These are phyloP conservation scores for Penicillium olsonii DNA, from an alignment of 2,329 filamentous ascomycete species.

Conservation along the genomic window DNA sequence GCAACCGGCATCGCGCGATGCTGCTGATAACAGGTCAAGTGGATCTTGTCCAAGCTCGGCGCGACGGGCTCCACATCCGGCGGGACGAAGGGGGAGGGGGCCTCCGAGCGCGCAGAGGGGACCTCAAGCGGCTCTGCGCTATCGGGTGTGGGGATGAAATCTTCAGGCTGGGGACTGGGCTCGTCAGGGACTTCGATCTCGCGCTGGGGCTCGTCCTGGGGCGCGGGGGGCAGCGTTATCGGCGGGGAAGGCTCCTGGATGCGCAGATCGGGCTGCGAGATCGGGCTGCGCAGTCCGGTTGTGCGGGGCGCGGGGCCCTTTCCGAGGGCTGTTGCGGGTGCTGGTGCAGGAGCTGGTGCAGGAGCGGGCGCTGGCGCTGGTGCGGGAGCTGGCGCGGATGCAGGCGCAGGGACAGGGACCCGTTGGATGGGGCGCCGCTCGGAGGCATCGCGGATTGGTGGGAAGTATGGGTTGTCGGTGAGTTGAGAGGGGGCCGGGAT, in stretches of 20 bases:
- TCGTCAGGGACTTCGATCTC: conserved; percentile 13
- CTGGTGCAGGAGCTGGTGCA: neutral
- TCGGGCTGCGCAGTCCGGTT: conserved; percentile 5
- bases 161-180: conserved; percentile 26
- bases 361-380: neutral
- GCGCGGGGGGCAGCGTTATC: neutral
- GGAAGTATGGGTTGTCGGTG: conserved; percentile 12
- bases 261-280: conserved; percentile 4
- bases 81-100: conserved; percentile 23
- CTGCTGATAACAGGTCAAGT: conserved; percentile 43
- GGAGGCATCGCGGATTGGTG: neutral
- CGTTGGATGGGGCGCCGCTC: conserved; percentile 6
- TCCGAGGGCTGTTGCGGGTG: neutral
- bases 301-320: neutral
- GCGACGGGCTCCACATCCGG: conserved; percentile 37
- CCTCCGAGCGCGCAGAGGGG: conserved; percentile 11
- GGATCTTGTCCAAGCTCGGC: conserved; percentile 38
- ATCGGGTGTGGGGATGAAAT: conserved; percentile 38
- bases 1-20: conserved; percentile 38
- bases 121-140: conserved; percentile 20
- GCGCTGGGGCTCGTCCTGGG: neutral
- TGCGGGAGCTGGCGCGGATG: neutral
- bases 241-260: conserved; percentile 1
- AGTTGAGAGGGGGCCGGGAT: neutral
- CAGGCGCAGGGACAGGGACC: conserved; percentile 3